Evolutionary conservation across 805 yeast genomes (phyloP).

Genomic region (Teunomyces lycoperdinae): DNA sequence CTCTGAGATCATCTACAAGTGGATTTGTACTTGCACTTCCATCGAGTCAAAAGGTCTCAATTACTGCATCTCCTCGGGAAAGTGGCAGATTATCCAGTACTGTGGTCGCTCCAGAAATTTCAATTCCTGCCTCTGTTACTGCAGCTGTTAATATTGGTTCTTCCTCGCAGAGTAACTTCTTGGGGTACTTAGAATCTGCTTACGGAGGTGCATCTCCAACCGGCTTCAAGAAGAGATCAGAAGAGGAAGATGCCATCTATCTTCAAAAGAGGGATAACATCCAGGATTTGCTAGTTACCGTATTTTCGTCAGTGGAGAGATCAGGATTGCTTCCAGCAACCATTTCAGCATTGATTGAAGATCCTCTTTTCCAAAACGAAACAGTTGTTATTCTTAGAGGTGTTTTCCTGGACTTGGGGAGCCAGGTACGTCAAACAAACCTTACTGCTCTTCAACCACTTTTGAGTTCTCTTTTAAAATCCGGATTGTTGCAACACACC

Average conservation of each 20-base stretch:
- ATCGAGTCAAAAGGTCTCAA: too few relatives aligned
- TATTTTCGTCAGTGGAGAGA: conserved; percentile 24
- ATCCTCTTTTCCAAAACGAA: conserved; percentile 22
- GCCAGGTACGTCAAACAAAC: conserved; percentile 13
- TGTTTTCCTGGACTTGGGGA: conserved; percentile 19
- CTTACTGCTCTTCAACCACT: conserved; percentile 19
- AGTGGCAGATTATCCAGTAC: background rate
- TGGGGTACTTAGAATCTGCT: conserved; percentile 11
- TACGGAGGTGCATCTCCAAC: conserved; percentile 6
- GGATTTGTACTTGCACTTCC: too few relatives aligned
- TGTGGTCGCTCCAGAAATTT: background rate
- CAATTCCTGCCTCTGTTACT: background rate
- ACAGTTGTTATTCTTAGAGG: conserved; percentile 22
- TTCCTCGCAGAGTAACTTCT: conserved; percentile 5
- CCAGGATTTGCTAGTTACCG: conserved; percentile 27
- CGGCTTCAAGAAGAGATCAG: conserved; percentile 6
- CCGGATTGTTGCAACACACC: conserved; percentile 23
- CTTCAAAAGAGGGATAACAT: conserved; percentile 26
- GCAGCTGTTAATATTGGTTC: background rate
- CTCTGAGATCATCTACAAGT: too few relatives aligned
- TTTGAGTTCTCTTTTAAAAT: conserved; percentile 16
- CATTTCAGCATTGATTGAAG: conserved; percentile 19
- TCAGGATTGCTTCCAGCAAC: conserved; percentile 27
- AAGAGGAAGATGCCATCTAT: background rate
- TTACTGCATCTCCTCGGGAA: background rate